Base-by-base conservation (phyloP, 1,139 yeast species). In the Hyphopichia pseudoburtonii region DNA sequence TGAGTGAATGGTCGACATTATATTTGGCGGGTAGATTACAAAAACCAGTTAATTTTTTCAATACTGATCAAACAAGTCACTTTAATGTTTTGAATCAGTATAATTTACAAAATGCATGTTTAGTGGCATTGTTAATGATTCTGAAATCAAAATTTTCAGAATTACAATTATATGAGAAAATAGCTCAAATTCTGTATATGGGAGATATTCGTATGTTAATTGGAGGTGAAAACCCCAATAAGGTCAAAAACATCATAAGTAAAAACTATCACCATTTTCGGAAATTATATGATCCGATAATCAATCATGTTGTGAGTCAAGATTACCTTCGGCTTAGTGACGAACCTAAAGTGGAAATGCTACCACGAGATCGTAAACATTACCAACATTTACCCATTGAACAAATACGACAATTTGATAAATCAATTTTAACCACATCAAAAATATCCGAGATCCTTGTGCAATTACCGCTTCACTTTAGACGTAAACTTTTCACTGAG, bases 1-100 rank as follows among this genome's bases (percentile, higher is more conserved):
- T 92, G 27, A 68, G 78, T 23, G 80, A 84, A 44, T 92, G 98
- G 99, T 70, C 80, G 24, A 77, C 92, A 0, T 74, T 92, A 48
- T 92, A 92, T 52, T 57, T 92, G 26, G 95, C 97, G 0, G 99
- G 99, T 1, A 70, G 99, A 44, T 66, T 94, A 42, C 98, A 92
- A 51, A 92, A 92, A 55, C 99, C 99, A 0, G 95, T 92, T 9
- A 83, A 86, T 45, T 76, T 86, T 25, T 60, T 90, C 28, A 73
- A 78, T n/a, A n/a, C n/a, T n/a, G n/a, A 74, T 80, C 40, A 72
- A n/a, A n/a, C n/a, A n/a, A n/a, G n/a, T n/a, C n/a, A n/a, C n/a
- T n/a, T n/a, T n/a, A n/a, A n/a, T n/a, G n/a, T n/a, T 12, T n/a
- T 86, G 49, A 85, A 87, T 51, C 92, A 86, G 52, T 78, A 76